Conservation (phyloP, 108 stramenopile species). For the Nannochloropsis oceanica region DNA sequence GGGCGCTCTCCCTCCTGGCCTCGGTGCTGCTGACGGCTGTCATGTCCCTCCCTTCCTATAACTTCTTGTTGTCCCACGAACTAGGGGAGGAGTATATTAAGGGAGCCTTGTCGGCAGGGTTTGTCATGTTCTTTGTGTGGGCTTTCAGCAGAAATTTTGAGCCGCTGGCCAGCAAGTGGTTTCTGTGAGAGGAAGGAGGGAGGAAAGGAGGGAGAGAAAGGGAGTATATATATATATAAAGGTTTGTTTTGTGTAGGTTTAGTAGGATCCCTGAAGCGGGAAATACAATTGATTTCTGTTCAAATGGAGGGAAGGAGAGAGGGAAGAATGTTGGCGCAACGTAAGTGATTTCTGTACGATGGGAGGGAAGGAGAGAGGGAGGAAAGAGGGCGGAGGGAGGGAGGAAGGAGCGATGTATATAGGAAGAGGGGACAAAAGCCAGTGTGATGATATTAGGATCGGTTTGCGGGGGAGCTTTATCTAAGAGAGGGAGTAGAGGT, state of each 20-base stretch:
- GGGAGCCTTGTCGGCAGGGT: neutral
- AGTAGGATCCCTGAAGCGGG: too few relatives aligned
- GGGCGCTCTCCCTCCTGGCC: neutral
- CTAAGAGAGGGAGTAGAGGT: neutral
- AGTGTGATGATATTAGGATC: too few relatives aligned
- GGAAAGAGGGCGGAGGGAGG: too few relatives aligned
- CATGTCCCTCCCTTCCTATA: neutral
- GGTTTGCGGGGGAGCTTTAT: neutral
- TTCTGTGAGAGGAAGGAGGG: neutral
- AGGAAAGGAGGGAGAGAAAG: neutral
- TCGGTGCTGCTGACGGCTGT: neutral
- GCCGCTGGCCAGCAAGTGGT: neutral
- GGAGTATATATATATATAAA: neutral
- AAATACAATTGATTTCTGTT: too few relatives aligned
- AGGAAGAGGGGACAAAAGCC: too few relatives aligned
- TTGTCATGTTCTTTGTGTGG: neutral
- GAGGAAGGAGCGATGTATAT: too few relatives aligned
- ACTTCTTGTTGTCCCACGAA: neutral
- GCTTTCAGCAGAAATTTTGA: neutral
- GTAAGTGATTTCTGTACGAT: too few relatives aligned
- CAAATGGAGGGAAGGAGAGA: too few relatives aligned
- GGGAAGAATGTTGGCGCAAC: too few relatives aligned
- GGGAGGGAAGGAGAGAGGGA: too few relatives aligned
- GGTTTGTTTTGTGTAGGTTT: too few relatives aligned
- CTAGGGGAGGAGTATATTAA: neutral